These are phyloP conservation scores for Blastocladiella britannica DNA, from an alignment of 192 early-diverging fungal species.

Conservation along the genomic window DNA sequence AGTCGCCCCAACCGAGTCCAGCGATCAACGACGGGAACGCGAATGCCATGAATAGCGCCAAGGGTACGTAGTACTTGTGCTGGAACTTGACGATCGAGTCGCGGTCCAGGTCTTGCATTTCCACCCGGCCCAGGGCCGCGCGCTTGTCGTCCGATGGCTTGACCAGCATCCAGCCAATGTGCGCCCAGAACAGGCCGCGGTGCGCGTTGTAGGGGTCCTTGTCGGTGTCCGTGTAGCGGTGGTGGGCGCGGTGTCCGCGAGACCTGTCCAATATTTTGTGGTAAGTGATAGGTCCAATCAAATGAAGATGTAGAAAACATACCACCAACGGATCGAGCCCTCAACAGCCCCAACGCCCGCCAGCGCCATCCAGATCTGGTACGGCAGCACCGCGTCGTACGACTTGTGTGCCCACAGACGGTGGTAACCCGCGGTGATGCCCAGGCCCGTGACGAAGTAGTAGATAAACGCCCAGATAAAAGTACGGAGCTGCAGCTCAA, in stretches of 20 bases:
- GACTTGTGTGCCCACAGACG: conserved; percentile 8
- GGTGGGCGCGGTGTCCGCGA: conserved; percentile 9
- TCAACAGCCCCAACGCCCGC: conserved; percentile 6
- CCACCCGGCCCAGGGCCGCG: conserved; percentile 47
- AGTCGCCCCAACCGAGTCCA: conserved; percentile 67
- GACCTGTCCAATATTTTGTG: neutral
- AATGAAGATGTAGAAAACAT: too few relatives aligned
- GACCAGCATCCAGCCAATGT: conserved; percentile 24
- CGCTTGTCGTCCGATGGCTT: conserved; percentile 48
- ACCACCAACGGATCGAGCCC: conserved; percentile 10
- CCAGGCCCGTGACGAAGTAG: conserved; percentile 27
- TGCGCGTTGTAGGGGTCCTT: conserved; percentile 9
- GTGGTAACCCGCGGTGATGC: conserved; percentile 16
- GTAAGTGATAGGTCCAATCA: neutral
- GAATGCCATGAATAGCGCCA: conserved; percentile 53
- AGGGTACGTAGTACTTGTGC: conserved; percentile 49
- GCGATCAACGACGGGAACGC: conserved; percentile 65
- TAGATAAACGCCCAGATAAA: conserved; percentile 17
- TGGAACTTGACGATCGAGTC: conserved; percentile 51
- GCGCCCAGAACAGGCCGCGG: conserved; percentile 9
- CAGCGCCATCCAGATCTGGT: conserved; percentile 9
- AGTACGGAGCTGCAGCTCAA: conserved; percentile 14
- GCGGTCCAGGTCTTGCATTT: conserved; percentile 58
- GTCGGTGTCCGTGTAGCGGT: conserved; percentile 11
- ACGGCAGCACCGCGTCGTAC: conserved; percentile 5